phyloP scores from a whole-genome alignment of 257 asterid genomes.

The Solanum corneliomulleri region DNA sequence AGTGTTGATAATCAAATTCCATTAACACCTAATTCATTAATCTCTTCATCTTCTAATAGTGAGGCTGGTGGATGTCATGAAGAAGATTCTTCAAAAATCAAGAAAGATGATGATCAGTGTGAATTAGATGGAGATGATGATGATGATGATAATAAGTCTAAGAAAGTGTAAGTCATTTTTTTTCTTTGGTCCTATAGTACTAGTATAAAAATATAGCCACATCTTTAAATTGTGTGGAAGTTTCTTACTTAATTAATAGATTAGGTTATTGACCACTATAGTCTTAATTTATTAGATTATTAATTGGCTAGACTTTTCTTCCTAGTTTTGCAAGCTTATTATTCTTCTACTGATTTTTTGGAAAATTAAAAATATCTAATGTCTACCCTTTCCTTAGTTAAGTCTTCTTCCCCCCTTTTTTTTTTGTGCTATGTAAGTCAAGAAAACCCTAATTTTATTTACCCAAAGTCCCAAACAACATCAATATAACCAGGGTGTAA shows the following conservation, averaged over 20 bases:
- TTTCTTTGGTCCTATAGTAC: background rate
- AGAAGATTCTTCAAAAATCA: slow-evolving; percentile 48
- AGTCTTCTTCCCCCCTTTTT: background rate
- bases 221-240: background rate
- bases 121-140: slow-evolving; percentile 36
- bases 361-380: background rate
- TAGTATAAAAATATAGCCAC: background rate
- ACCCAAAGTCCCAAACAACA: background rate
- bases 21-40: slow-evolving; percentile 29
- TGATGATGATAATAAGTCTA: slow-evolving; percentile 30
- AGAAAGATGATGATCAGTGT: slow-evolving; percentile 20
- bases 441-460: background rate
- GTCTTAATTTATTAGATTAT: background rate
- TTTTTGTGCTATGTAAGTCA: background rate
- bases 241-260: background rate
- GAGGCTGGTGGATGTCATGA: slow-evolving; percentile 45
- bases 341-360: background rate
- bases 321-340: background rate
- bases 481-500: background rate
- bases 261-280: background rate
- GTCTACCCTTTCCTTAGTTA: background rate
- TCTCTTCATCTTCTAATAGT: slow-evolving; percentile 38
- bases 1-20: slow-evolving; percentile 18
- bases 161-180: slow-evolving; percentile 42
- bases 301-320: background rate